Conservation (phyloP, 2,329 filamentous ascomycete species). For the Fusarium sp. region DNA sequence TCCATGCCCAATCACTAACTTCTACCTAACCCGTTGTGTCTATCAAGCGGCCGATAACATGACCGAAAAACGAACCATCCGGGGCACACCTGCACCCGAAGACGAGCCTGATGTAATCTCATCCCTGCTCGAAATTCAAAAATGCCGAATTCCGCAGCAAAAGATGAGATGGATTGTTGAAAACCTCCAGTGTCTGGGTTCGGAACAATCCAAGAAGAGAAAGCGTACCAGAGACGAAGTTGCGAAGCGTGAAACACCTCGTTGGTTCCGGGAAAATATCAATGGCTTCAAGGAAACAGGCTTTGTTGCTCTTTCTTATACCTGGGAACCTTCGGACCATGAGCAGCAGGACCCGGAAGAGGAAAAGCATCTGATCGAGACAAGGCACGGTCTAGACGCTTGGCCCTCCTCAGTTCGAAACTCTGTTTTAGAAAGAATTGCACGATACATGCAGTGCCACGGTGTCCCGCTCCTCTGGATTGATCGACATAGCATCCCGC, state of each 20-base stretch:
- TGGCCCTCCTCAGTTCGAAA: constrained; percentile 44
- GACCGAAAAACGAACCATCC: background rate
- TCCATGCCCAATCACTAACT: background rate
- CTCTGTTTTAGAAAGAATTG: constrained; percentile 43
- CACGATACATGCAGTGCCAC: constrained; percentile 44
- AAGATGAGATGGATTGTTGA: constrained; percentile 43
- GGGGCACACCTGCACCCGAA: accelerated
- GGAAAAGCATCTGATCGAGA: constrained; percentile 23
- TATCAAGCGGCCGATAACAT: background rate
- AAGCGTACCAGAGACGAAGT: background rate
- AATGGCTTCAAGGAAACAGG: constrained; percentile 21
- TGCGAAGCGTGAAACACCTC: background rate
- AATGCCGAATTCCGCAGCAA: constrained; percentile 27
- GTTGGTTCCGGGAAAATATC: constrained; percentile 23
- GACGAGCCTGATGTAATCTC: background rate
- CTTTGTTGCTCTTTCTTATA: constrained; percentile 36
- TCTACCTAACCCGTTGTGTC: constrained; percentile 14
- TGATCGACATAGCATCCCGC: constrained; percentile 48
- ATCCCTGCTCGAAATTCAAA: constrained; percentile 23
- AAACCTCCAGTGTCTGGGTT: constrained; percentile 38
- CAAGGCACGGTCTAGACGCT: background rate
- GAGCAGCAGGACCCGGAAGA: constrained; percentile 9
- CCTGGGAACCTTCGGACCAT: constrained; percentile 34
- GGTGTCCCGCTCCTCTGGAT: constrained; percentile 49
- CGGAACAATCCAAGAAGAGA: constrained; percentile 17